Evolutionary conservation across 1,139 yeast species (phyloP), one percentile per base, ranked within the genome.

Genomic region (Insectozyma bohioensis): DNA sequence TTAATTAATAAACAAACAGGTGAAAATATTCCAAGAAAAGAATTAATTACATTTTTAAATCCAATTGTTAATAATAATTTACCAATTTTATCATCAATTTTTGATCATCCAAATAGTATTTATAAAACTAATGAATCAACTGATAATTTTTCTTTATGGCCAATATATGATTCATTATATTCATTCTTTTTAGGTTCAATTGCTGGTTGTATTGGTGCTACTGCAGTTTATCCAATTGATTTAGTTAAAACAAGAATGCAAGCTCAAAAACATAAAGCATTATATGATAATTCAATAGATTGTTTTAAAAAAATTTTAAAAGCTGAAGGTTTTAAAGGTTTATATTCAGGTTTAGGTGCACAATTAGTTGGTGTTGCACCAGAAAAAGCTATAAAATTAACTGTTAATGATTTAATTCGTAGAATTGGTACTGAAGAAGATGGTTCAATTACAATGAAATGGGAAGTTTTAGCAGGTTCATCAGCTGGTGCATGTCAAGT

Each of bases 141-240:
- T 24, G 75, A 68, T 43, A 69, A 67, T 49, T 68, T 68, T 42
- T 61, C 71, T 8, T 62, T 68, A 40, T 67, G 72, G 72, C 75
- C 75, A 22, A 70, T 92, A 35, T 84, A 87, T 52, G 95, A 86
- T 54, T 86, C 96, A 4, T 72, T 82, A 34, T 87, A 90, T 62
- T 88, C 95, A 41, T 92, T 92, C 60, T 67, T 85, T 31, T 68
- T 92, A 42, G 98, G 98, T 18, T 88, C 97, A 3, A 72, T 90
- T 34, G 97, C 98, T 21, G 98, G 98, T 40, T 95, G 97, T 53
- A 81, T 92, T 61, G 98, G 98, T 47, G 97, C 98, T 16, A 86
- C 97, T 7, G 88, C 85, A n/a, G 98, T 92, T 28, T 92, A 92
- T 56, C 98, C 98, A 27, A 92, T 92, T 49, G 98, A 92, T 63